Evolutionary conservation across 176 grass and related monocot genomes (phyloP), one percentile per base, ranked within the genome.

Genomic region (Canna indica): DNA sequence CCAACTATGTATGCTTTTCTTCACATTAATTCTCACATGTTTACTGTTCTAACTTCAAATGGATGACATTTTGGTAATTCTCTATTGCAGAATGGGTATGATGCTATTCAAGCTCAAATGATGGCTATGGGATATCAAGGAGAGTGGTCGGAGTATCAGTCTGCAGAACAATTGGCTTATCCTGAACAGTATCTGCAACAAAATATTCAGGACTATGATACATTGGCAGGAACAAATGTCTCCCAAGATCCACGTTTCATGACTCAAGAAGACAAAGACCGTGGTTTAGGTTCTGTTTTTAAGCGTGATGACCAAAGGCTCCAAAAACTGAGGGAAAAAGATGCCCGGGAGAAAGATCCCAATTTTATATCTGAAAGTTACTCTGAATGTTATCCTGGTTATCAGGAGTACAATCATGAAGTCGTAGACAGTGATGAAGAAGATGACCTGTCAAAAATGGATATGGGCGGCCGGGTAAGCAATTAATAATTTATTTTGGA

Each of bases 331-430:
- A 90, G 86, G 64, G 93, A 92, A 79, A 92, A 90, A 68, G 93
- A 92, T 87, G 64, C 71, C 35, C 81, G 89, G 17, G 94, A 97
- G 69, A 92, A 81, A 64, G 94, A 97, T 81, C 94, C 94, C 44
- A 97, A 83, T 83, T 97, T 97, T 72, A 86, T 97, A 72, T 97
- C 94, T 46, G 94, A 97, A 77, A 97, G 94, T 85, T 97, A 97
- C 77, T 97, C 93, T 0, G 94, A 97, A 69, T 97, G 94, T 68
- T 97, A 97, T 83, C 94, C 94, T 87, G 88, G 88, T 59, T 97
- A 90, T 68, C 94, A 97, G 80, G 86, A 83, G 63, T 97, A 92
- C 61, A 83, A 97, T 73, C 77, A 85, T 73, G 88, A 92, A 72
- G 50, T 97, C 18, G 79, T 84, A 75, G 89, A 88, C 44, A 91